A percentile compares a stretch with the other conserved stretches of the same genome.
Evolutionary conservation across 768 basidiomycete species (phyloP).

Genomic region (Serendipita sp.): DNA sequence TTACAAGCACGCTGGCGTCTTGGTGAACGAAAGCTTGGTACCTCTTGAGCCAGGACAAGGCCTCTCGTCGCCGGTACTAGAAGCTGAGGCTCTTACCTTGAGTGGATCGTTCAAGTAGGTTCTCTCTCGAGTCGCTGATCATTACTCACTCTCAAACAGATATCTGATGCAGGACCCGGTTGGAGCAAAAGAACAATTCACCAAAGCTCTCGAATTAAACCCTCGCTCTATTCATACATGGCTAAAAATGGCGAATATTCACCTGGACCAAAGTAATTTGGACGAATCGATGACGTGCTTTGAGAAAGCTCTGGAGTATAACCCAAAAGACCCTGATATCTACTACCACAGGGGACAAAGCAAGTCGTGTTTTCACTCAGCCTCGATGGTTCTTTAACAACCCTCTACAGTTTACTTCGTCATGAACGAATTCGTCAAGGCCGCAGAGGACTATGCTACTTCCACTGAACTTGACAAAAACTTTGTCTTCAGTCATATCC

Average conservation of each 20-base stretch:
- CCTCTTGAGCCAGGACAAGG: conserved; percentile 54
- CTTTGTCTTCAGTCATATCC: conserved; percentile 96
- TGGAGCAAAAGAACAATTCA: conserved; percentile 71
- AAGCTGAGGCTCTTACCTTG: conserved; percentile 81
- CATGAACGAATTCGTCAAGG: conserved; percentile 73
- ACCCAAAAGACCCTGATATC: conserved; percentile 81
- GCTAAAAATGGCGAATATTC: conserved; percentile 92
- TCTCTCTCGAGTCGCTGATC: not conserved
- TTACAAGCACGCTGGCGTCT: conserved; percentile 62
- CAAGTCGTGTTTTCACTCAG: conserved; percentile 21
- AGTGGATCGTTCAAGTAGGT: conserved; percentile 75
- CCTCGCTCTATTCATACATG: conserved; percentile 69
- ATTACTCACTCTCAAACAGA: conserved; percentile 24
- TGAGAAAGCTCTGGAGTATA: conserved; percentile 69
- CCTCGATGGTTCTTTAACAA: not conserved
- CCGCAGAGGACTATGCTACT: conserved; percentile 81
- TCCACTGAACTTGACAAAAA: conserved; percentile 71
- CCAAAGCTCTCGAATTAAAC: conserved; percentile 52
- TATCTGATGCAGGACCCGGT: conserved; percentile 77
- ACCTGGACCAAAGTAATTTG: conserved; percentile 89
- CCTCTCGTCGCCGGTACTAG: conserved; percentile 54
- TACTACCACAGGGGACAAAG: conserved; percentile 99
- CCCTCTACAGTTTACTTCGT: conserved; percentile 67
- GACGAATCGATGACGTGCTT: conserved; percentile 78
- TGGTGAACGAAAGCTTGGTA: conserved; percentile 49